Percentiles rank a stretch among this genome's conserved stretches.
These are phyloP conservation scores for Saitoella complicata DNA, from an alignment of 805 yeast species.

Conservation along the genomic window DNA sequence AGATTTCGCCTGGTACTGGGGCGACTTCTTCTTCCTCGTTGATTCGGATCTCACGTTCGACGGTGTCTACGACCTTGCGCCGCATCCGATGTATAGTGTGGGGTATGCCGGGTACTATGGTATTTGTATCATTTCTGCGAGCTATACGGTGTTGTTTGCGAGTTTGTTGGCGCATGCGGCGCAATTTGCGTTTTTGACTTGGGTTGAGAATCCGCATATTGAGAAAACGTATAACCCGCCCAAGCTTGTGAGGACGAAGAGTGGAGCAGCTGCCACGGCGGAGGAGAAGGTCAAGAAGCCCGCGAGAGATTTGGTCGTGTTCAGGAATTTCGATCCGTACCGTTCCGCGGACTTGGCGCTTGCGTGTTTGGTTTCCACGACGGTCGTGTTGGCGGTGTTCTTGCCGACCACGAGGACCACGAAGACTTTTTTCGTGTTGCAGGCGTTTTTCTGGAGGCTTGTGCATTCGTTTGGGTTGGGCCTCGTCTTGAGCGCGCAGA, in stretches of 20 bases:
- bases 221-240: slow-evolving; percentile 43
- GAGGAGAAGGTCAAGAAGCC: not conserved
- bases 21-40: slow-evolving; percentile 74
- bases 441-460: slow-evolving; percentile 32
- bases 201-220: slow-evolving; percentile 75
- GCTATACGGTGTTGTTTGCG: slow-evolving; percentile 50
- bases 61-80: slow-evolving; percentile 78
- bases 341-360: slow-evolving; percentile 41
- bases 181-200: slow-evolving; percentile 58
- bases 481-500: slow-evolving; percentile 39
- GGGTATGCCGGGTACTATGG: slow-evolving; percentile 84
- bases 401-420: not conserved
- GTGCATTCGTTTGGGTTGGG: slow-evolving; percentile 37
- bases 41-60: slow-evolving; percentile 59
- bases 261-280: slow-evolving; percentile 2
- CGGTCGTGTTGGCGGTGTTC: not conserved
- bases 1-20: slow-evolving; percentile 93
- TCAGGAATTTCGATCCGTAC: slow-evolving; percentile 44
- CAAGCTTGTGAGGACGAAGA: not conserved
- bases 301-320: slow-evolving; percentile 33
- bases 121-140: slow-evolving; percentile 57
- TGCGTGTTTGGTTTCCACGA: not conserved
- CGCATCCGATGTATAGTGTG: slow-evolving; percentile 85
- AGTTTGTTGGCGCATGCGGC: slow-evolving; percentile 61
- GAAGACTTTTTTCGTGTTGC: slow-evolving; percentile 22